Evolutionary conservation across 2,329 filamentous ascomycete species (phyloP), one percentile per base, ranked within the genome.

Genomic region (Colletotrichum sp.): DNA sequence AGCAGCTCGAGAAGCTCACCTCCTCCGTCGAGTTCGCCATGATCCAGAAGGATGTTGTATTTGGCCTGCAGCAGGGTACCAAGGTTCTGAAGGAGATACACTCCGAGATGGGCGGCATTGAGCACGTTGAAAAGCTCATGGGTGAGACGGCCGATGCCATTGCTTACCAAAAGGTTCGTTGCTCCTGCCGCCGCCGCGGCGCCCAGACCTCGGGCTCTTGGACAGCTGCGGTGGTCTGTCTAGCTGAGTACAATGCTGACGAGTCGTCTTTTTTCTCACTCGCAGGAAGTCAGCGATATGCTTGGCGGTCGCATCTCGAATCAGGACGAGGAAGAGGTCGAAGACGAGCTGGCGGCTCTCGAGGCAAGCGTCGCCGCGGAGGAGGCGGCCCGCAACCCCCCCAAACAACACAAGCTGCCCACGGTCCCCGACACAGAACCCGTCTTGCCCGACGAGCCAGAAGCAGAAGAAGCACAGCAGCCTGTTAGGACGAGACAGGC

Each of bases 321-420:
- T 82, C 94, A 98, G 81, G 97, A 99, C 85, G 97, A 99, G 84
- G 96, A 99, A 82, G 97, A 98, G 82, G 97, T 99, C 39, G 97
- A 99, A 83, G 96, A 98, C 82, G 97, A 99, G 86, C 88, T 99
- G 68, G 95, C 95, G 71, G 93, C 93, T 2, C 89, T 99, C 78
- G 94, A 96, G 84, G 82, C 84, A 76, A 71, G 75, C 39, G 65
- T 78, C 34, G 68, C 67, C 34, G 72, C 61, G 8, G 75, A 76
- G 67, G 69, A 72, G 32, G 72, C 75, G 13, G 21, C 39, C 14
- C 74, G 74, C 39, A 76, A 76, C 70, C 70, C 68, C 16, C 36
- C 74, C 34, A 66, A 71, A 24, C 69, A 63, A 52, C 73, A 67
- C 59, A 64, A 73, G 61, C 73, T 84, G 59, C 82, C 82, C 32